Evolutionary conservation across 768 basidiomycete genomes (phyloP).

Genomic region (Lactarius psammicola): DNA sequence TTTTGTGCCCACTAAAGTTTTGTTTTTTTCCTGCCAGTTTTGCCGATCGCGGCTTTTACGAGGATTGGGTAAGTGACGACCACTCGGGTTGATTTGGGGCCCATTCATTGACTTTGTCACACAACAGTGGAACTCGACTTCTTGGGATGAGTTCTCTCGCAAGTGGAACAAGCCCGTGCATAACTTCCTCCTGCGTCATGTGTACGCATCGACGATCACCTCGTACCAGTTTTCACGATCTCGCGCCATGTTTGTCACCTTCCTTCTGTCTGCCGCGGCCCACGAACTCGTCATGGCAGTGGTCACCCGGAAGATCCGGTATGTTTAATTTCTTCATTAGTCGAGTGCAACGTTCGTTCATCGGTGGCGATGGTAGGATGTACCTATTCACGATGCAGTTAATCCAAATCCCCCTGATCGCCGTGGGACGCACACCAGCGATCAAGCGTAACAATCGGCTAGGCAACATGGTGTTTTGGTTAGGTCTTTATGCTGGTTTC

Average conservation of each 20-base stretch:
- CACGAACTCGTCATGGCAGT: constrained; percentile 98
- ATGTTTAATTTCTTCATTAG: constrained; percentile 29
- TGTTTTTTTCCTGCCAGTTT: constrained; percentile 62
- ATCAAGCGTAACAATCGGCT: constrained; percentile 80
- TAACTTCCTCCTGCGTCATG: constrained; percentile 89
- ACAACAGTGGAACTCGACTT: constrained; percentile 95
- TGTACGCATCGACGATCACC: constrained; percentile 86
- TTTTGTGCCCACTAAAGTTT: background rate
- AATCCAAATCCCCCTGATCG: constrained; percentile 89
- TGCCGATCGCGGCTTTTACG: constrained; percentile 96
- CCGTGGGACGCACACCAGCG: constrained; percentile 68
- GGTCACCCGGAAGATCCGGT: constrained; percentile 91
- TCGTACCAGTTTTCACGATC: constrained; percentile 71
- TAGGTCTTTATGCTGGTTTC: constrained; percentile 89
- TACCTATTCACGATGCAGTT: constrained; percentile 80
- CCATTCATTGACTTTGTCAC: background rate
- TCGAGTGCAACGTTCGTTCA: constrained; percentile 3
- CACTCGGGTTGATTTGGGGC: background rate
- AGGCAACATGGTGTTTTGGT: constrained; percentile 89
- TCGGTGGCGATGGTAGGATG: constrained; percentile 46
- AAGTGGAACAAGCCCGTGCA: constrained; percentile 99
- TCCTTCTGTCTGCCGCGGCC: constrained; percentile 82
- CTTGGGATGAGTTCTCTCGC: constrained; percentile 95
- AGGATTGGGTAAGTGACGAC: constrained; percentile 73
- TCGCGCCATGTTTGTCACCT: constrained; percentile 90